Base-by-base conservation (phyloP, 345 rosid genomes). In the Psidium guajava region DNA sequence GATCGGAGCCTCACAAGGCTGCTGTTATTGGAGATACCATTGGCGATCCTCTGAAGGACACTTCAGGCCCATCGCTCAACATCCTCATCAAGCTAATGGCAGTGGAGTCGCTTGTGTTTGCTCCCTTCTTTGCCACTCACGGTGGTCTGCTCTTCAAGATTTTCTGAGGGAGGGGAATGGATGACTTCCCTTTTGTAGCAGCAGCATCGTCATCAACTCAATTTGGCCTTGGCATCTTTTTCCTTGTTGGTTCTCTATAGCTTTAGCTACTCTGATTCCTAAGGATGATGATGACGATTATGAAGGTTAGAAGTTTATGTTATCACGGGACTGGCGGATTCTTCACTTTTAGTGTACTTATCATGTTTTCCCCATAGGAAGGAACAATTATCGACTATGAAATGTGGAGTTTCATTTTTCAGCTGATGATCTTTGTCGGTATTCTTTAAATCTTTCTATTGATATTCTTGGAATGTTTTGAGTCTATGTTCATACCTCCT, bases 21-120 rank as follows among this genome's bases (percentile, higher is more conserved):
- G 87, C 87, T 44, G 87, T 86, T n/a, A 86, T 86, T 51, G 87
- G 87, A 54, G 87, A 86, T 77, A 86, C 87, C 52, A 86, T 86
- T 5, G 87, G 87, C 0, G 87, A 86, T 80, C 87, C 87, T 3
- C 87, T 86, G 25, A 86, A 86, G 87, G 87, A 86, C 82, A 86
- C 87, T 52, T 86, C 87, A 21, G 87, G 92, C n/a, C 92, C 92
- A 77, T 91, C 92, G 28, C 92, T 91, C 25, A 91, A 89, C 82
- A 91, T 91, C 86, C 89, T 91, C 55, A 91, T 91, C 86, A 90
- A 90, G 82, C 91, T 90, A 11, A 90, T 90, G 92, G 92, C 91
- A 13, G 91, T 90, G 22, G 92, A 91, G 84, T 91, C 92, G 8
- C 92, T 91, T 0, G 92, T 91, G 53, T 91, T 91, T n/a, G 92